Evolutionary conservation across 805 yeast genomes (phyloP).

Genomic region (Sungouiozyma intestinalis): DNA sequence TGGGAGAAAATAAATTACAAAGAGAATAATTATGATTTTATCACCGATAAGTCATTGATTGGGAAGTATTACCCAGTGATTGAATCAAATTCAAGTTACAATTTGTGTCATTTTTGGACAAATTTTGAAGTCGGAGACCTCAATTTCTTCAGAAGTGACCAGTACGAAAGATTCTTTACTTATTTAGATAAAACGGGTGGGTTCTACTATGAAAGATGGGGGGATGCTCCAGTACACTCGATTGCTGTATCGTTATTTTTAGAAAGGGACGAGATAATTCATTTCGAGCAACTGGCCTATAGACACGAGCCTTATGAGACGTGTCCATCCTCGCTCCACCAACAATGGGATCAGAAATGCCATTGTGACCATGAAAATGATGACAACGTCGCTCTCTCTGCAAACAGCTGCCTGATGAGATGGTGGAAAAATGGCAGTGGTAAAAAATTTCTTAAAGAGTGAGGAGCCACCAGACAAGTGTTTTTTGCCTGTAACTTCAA

Average conservation of each 20-base stretch:
- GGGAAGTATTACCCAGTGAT: slow-evolving; percentile 33
- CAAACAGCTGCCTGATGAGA: slow-evolving; percentile 54
- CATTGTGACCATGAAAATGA: slow-evolving; percentile 43
- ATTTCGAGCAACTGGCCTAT: slow-evolving; percentile 77
- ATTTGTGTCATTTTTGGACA: slow-evolving; percentile 82
- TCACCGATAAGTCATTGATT: slow-evolving; percentile 45
- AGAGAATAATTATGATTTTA: slow-evolving; percentile 26
- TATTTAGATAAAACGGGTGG: slow-evolving; percentile 61
- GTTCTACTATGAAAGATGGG: slow-evolving; percentile 86
- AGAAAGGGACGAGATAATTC: slow-evolving; percentile 52
- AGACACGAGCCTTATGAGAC: slow-evolving; percentile 59
- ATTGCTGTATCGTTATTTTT: slow-evolving; percentile 54
- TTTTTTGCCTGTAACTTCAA: slow-evolving; percentile 6
- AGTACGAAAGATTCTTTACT: slow-evolving; percentile 51
- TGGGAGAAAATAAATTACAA: slow-evolving; percentile 32
- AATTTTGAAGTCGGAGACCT: slow-evolving; percentile 72
- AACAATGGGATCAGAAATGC: slow-evolving; percentile 49
- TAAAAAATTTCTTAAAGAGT: slow-evolving; percentile 20
- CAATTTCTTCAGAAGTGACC: slow-evolving; percentile 58
- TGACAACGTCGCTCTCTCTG: slow-evolving; percentile 32
- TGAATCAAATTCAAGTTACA: slow-evolving; percentile 44
- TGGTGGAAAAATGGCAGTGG: slow-evolving; percentile 73
- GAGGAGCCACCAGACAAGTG: not conserved
- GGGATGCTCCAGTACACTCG: slow-evolving; percentile 89
- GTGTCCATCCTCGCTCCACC: slow-evolving; percentile 44